Conservation (phyloP, 495 filamentous ascomycete genomes). For the Hyaloscypha hepaticicola region DNA sequence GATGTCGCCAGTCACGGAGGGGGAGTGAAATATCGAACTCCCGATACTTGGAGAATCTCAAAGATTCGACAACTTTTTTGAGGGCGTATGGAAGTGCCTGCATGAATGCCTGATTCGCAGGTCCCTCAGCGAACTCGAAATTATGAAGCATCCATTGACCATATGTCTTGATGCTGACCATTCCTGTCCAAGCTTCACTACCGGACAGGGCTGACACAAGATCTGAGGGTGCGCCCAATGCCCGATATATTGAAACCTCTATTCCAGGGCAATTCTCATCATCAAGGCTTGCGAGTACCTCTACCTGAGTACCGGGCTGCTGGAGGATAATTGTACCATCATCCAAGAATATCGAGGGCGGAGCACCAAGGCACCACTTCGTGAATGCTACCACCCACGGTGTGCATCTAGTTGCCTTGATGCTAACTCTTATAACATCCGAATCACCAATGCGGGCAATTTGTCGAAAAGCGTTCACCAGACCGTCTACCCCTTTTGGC, state of each 20-base stretch:
- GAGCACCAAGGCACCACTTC: not conserved
- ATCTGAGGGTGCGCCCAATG: not conserved
- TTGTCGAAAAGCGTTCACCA: conserved; percentile 3
- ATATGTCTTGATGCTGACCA: not conserved
- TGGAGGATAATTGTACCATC: not conserved
- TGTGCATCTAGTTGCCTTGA: not conserved
- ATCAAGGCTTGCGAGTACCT: not conserved
- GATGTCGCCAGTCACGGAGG: not conserved
- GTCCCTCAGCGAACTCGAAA: not conserved
- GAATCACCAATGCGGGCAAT: not conserved
- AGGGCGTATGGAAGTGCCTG: conserved; percentile 1
- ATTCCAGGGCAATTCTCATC: not conserved
- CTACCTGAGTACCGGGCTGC: not conserved
- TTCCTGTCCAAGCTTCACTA: not conserved
- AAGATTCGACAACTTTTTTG: not conserved
- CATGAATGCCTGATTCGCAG: not conserved
- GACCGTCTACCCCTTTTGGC: not conserved
- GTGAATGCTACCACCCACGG: conserved; percentile 5
- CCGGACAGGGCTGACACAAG: not conserved
- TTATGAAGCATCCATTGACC: not conserved
- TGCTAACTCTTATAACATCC: not conserved
- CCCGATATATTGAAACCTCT: not conserved
- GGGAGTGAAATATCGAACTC: not conserved
- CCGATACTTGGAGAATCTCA: not conserved
- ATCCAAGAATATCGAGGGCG: not conserved